Percentiles rank a stretch among this genome's conserved stretches.
These are phyloP conservation scores for Yamadazyma conglobata DNA, from an alignment of 1,139 yeast genomes.

Conservation along the genomic window DNA sequence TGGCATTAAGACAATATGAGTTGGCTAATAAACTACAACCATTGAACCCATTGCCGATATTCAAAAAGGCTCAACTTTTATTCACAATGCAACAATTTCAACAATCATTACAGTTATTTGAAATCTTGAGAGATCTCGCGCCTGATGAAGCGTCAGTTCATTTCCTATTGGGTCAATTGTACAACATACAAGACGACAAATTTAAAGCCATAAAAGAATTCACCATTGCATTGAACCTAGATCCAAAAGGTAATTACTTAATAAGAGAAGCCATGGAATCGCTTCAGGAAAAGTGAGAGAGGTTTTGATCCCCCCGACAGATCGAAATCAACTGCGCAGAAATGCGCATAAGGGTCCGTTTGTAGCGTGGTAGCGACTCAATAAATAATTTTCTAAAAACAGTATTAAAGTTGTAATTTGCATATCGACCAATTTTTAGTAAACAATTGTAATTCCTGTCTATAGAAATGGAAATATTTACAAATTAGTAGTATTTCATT, in stretches of 20 bases:
- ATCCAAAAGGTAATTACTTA: constrained; percentile 88
- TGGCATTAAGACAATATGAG: constrained; percentile 81
- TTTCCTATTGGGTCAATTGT: constrained; percentile 81
- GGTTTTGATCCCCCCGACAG: too few relatives aligned
- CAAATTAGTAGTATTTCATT: too few relatives aligned
- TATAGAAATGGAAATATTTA: too few relatives aligned
- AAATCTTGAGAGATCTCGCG: constrained; percentile 66
- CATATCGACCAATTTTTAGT: too few relatives aligned
- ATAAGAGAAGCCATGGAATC: constrained; percentile 81
- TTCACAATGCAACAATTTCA: constrained; percentile 68
- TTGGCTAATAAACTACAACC: constrained; percentile 86
- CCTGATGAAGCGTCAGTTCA: constrained; percentile 97
- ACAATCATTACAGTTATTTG: constrained; percentile 73
- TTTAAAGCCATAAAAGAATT: constrained; percentile 80
- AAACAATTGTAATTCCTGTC: too few relatives aligned
- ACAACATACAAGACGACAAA: constrained; percentile 71
- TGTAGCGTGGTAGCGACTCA: too few relatives aligned
- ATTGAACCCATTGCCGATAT: constrained; percentile 77
- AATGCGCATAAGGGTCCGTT: too few relatives aligned
- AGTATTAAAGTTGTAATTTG: too few relatives aligned
- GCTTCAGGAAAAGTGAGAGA: constrained; percentile 27
- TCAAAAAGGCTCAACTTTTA: constrained; percentile 82
- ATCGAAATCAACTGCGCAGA: too few relatives aligned
- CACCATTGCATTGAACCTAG: constrained; percentile 85
- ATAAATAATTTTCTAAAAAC: too few relatives aligned